phyloP scores from a whole-genome alignment of 1,284 basidiomycete genomes.

The Cryptococcus jaspeensis region DNA sequence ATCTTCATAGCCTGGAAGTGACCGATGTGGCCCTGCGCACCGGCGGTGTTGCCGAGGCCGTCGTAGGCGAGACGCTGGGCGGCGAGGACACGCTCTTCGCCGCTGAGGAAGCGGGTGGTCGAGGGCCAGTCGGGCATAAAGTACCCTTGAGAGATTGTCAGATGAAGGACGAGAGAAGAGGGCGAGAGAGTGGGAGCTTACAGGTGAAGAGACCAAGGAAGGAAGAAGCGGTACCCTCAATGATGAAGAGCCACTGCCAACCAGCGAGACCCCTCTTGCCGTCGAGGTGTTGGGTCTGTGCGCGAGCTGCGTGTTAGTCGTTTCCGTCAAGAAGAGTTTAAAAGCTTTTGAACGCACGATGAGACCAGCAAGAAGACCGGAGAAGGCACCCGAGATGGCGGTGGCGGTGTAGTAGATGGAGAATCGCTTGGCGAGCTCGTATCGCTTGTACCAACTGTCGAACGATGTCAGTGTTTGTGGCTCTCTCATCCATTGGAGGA shows the following conservation, averaged over 20 bases:
- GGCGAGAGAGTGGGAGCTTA: too few relatives aligned
- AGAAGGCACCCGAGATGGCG: slow-evolving; percentile 50
- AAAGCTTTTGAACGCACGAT: too few relatives aligned
- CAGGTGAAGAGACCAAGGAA: slow-evolving; percentile 34
- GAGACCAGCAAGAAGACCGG: slow-evolving; percentile 51
- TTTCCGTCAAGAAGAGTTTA: too few relatives aligned
- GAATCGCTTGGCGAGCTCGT: slow-evolving; percentile 43
- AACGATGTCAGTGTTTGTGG: not conserved
- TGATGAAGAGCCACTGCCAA: slow-evolving; percentile 51
- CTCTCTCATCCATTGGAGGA: not conserved
- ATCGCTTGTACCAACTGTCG: slow-evolving; percentile 36
- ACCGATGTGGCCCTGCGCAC: slow-evolving; percentile 33
- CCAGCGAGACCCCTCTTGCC: slow-evolving; percentile 44
- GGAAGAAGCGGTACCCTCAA: slow-evolving; percentile 44
- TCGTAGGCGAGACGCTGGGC: slow-evolving; percentile 52
- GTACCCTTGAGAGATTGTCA: slow-evolving; percentile 15
- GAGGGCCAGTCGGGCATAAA: slow-evolving; percentile 50
- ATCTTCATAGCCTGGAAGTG: slow-evolving; percentile 51
- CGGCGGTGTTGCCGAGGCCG: slow-evolving; percentile 44
- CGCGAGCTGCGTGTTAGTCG: too few relatives aligned
- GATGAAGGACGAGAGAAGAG: too few relatives aligned
- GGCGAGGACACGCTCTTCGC: slow-evolving; percentile 52
- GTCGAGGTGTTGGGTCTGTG: slow-evolving; percentile 43
- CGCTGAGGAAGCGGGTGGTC: slow-evolving; percentile 52
- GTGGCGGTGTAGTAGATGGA: slow-evolving; percentile 51